Evolutionary conservation across 2,329 filamentous ascomycete species (phyloP), one percentile per base, ranked within the genome.

Genomic region (Alternaria infectoria): DNA sequence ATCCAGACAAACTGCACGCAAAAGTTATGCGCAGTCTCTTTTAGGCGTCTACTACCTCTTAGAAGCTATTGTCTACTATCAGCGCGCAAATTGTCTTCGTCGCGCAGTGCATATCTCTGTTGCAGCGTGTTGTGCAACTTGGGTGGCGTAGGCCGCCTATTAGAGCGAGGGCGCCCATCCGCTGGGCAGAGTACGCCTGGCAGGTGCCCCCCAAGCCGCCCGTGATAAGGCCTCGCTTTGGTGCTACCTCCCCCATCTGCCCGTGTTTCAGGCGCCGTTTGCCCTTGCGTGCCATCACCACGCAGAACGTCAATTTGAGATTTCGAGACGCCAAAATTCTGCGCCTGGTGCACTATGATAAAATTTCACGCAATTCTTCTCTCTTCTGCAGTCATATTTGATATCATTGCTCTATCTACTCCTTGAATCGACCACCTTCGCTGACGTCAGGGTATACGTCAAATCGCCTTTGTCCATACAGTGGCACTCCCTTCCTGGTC

Each of bases 391-490:
- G 4, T 52, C 13, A 6, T n/a, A 12, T 52, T 25, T 12, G 5
- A 25, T 52, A 23, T 52, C 8, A 7, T 36, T 36, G 19, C 28
- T 28, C 25, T 51, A n/a, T n/a, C 54, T 69, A 73, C 61, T 83
- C 80, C 44, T 83, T 77, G 69, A 78, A 81, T 28, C 71, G 79
- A 61, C 85, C 82, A 1, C 87, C 90, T 73, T 87, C 81, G 74
- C 89, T 93, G 30, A 99, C 89, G 84, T 99, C 94, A 0, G 93
- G 91, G 80, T 99, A 99, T 19, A 99, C 91, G 80, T 99, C 96
- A 78, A 97, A 99, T 69, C 96, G 86, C 74, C 96, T 87, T 85
- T 99, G 96, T 17, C 86, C 87, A 73, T 90, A 89, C 57, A 98
- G 84, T 3, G 96, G 96, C 70, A 99, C 97, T 6, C 90, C 90